Evolutionary conservation across 2,329 filamentous ascomycete genomes (phyloP).

Genomic region (Claviceps paspali): DNA sequence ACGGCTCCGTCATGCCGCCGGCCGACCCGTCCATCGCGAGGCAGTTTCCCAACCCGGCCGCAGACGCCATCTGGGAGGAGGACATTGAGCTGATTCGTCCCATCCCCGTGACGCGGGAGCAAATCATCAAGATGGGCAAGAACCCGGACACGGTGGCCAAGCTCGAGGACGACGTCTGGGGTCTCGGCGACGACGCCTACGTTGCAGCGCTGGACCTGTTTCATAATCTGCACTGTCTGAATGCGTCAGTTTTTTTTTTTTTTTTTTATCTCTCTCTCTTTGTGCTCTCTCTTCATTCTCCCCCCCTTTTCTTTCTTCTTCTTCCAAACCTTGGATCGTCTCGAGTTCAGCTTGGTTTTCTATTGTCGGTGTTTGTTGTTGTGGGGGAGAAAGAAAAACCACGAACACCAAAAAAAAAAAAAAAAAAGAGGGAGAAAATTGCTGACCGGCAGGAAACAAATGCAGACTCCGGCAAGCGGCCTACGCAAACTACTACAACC

Average conservation of each 20-base stretch:
- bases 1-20: neutral
- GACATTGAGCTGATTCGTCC: neutral
- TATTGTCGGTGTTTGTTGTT: too few relatives aligned
- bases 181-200: slow-evolving; percentile 2
- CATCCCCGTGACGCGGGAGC: neutral
- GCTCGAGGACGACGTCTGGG: slow-evolving; percentile 1
- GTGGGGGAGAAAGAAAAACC: too few relatives aligned
- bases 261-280: neutral
- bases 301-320: too few relatives aligned
- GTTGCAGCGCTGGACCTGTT: neutral
- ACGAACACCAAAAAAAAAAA: too few relatives aligned
- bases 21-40: neutral
- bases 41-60: neutral
- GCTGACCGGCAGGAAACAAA: too few relatives aligned
- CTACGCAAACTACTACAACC: neutral
- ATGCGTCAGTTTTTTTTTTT: neutral
- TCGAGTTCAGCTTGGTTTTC: too few relatives aligned
- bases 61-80: neutral
- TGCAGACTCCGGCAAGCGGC: neutral
- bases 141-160: slow-evolving; percentile 3
- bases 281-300: too few relatives aligned
- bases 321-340: too few relatives aligned
- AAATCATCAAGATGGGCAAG: slow-evolving; percentile 1
- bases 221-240: slow-evolving; percentile 1
- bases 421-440: too few relatives aligned